phyloP scores from a whole-genome alignment of 2,329 filamentous ascomycete species.

The Ascochyta viciae-villosae region DNA sequence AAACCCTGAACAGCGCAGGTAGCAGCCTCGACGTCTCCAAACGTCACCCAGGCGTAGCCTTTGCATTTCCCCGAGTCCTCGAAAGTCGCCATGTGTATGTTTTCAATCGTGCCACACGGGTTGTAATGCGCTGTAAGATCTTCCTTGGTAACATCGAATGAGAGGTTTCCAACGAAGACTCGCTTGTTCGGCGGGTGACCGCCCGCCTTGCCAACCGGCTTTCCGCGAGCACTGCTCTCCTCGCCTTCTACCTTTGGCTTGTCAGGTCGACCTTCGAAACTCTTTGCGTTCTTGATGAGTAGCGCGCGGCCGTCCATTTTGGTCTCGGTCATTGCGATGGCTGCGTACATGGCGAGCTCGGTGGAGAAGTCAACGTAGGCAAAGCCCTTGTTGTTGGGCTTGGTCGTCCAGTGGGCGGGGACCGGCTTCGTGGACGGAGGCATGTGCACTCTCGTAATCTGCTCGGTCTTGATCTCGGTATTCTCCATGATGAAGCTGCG shows the following conservation, averaged over 20 bases:
- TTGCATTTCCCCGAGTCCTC: constrained; percentile 98
- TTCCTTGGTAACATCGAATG: constrained; percentile 69
- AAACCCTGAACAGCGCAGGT: constrained; percentile 82
- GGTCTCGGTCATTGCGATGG: constrained; percentile 85
- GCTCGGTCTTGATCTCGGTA: constrained; percentile 64
- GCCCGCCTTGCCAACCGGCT: constrained; percentile 38
- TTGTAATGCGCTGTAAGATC: constrained; percentile 81
- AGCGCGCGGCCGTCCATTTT: constrained; percentile 78
- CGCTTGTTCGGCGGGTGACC: constrained; percentile 74
- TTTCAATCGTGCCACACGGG: constrained; percentile 82
- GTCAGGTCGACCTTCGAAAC: constrained; percentile 86
- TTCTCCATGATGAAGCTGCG: constrained; percentile 80
- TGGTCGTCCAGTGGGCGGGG: constrained; percentile 53
- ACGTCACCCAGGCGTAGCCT: constrained; percentile 94
- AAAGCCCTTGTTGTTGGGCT: constrained; percentile 84
- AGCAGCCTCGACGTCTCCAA: constrained; percentile 78
- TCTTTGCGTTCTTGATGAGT: constrained; percentile 91
- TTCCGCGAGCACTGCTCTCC: constrained; percentile 29
- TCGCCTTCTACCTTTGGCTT: constrained; percentile 58
- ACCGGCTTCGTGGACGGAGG: constrained; percentile 61
- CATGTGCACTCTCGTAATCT: constrained; percentile 85
- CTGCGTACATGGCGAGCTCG: constrained; percentile 72
- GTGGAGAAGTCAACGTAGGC: constrained; percentile 92
- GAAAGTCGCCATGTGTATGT: constrained; percentile 90
- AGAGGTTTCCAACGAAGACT: constrained; percentile 76